Evolutionary conservation across 2,329 filamentous ascomycete species (phyloP).

Genomic region (Elsinoe batatas): DNA sequence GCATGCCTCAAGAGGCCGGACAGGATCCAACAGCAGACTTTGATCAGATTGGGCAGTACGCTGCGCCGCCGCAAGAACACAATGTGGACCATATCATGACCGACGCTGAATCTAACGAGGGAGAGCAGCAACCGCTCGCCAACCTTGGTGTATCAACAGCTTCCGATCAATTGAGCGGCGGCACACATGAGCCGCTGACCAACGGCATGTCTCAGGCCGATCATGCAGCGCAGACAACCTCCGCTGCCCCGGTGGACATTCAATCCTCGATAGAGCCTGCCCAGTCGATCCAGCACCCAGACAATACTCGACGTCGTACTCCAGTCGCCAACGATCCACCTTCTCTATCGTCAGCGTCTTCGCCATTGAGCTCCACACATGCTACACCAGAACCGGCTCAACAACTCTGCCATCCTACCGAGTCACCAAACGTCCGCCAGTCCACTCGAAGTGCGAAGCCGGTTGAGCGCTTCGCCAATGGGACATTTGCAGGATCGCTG

Average conservation of each 20-base stretch:
- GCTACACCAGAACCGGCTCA: conserved; percentile 5
- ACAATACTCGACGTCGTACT: background rate
- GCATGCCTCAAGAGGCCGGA: no score
- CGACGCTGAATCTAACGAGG: background rate
- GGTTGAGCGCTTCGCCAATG: conserved; percentile 15
- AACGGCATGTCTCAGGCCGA: background rate
- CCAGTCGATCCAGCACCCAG: background rate
- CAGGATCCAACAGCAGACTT: background rate
- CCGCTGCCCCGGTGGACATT: background rate
- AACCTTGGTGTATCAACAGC: background rate
- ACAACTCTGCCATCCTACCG: background rate
- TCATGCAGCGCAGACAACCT: background rate
- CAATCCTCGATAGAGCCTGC: background rate
- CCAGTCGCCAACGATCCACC: conserved; percentile 12
- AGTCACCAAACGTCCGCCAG: conserved; percentile 13
- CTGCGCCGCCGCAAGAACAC: no score
- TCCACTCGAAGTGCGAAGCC: conserved; percentile 16
- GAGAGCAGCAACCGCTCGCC: background rate
- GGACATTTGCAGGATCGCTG: background rate
- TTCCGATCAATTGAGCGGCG: background rate
- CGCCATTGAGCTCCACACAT: conserved; percentile 11
- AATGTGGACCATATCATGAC: background rate
- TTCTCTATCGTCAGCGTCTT: conserved; percentile 12
- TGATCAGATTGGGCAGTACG: background rate
- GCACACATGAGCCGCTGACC: no score